Conservation (phyloP, 2,329 filamentous ascomycete genomes). For the Geosmithia putterillii region DNA sequence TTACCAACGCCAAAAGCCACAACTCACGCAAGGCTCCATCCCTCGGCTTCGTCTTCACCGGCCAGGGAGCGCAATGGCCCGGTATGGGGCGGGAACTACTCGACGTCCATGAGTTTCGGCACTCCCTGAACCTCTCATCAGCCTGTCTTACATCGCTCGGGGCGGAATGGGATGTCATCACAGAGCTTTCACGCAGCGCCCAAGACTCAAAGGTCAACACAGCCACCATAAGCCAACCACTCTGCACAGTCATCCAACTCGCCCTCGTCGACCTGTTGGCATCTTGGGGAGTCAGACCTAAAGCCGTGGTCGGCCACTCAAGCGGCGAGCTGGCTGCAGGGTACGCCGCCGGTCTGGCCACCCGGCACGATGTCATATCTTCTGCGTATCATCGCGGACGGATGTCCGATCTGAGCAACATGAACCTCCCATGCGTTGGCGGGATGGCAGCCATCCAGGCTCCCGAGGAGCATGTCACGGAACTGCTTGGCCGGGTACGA, state of each 20-base stretch:
- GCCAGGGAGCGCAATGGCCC: slow-evolving; percentile 13
- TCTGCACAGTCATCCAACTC: slow-evolving; percentile 28
- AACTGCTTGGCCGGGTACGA: neutral
- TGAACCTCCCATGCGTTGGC: slow-evolving; percentile 23
- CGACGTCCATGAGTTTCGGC: neutral
- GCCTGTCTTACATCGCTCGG: neutral
- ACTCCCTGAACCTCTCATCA: neutral
- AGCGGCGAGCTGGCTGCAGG: slow-evolving; percentile 26
- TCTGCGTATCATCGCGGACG: slow-evolving; percentile 15
- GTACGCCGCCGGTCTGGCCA: slow-evolving; percentile 13
- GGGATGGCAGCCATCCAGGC: slow-evolving; percentile 25
- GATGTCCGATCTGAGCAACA: neutral
- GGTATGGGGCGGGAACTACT: slow-evolving; percentile 12
- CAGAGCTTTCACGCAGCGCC: slow-evolving; percentile 7
- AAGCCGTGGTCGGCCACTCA: slow-evolving; percentile 21
- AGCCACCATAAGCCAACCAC: slow-evolving; percentile 18
- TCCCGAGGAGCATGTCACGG: slow-evolving; percentile 1
- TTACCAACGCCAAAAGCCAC: neutral
- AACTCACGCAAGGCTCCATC: neutral
- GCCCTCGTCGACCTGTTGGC: slow-evolving; percentile 21
- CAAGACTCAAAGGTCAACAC: slow-evolving; percentile 8
- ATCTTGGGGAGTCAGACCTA: slow-evolving; percentile 13
- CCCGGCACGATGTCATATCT: slow-evolving; percentile 12
- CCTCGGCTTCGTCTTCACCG: slow-evolving; percentile 9
- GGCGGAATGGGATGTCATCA: slow-evolving; percentile 3